Base-by-base conservation (phyloP, 148 eudicot genomes). In the Simmondsia chinensis region DNA sequence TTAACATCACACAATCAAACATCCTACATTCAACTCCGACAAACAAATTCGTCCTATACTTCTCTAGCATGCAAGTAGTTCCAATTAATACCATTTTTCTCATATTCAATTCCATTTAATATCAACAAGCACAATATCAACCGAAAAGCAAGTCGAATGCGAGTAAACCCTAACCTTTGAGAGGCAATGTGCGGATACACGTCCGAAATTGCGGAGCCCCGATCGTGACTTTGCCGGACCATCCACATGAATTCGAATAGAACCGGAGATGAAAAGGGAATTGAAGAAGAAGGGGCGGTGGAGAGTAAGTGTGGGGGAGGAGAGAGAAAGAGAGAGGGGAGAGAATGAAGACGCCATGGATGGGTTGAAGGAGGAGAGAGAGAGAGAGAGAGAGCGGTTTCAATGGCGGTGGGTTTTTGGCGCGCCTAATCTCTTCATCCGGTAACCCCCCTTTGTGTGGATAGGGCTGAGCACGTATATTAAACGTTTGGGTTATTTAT, bases 281-380 rank as follows among this genome's bases (percentile, higher is more conserved):
- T 41, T 53, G 36, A 31, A 12, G 11, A 46, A 28, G 42, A 49
- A 33, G 5, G 26, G 51, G 1, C 33, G 19, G 6, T 34, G 51
- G 45, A 45, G 35, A 0, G 54, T 13, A 17, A 45, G 31, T 20
- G 30, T 48, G 43, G 20, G 48, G 17, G 41, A 7, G 0, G 39
- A 33, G 9, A 34, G 33, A 25, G 42, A 59, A 39, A 47, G 39
- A 5, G 33, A 23, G 2, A 28, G 15, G n/a, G 44, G 53, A 5
- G 61, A 61, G 21, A 68, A 21, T 28, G 69, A 63, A 18, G 58
- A 56, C 43, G 82, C 79, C 87, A 79, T 79, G 59, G 52, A 45
- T 0, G 54, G 21, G 32, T 7, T 30, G 8, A 34, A 23, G 50
- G 60, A 5, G 10, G 55, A 26, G 21, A 39, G 39, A 27, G 57